Evolutionary conservation across 176 grass and related monocot genomes (phyloP).

Genomic region (Miscanthus lutarioriparius): DNA sequence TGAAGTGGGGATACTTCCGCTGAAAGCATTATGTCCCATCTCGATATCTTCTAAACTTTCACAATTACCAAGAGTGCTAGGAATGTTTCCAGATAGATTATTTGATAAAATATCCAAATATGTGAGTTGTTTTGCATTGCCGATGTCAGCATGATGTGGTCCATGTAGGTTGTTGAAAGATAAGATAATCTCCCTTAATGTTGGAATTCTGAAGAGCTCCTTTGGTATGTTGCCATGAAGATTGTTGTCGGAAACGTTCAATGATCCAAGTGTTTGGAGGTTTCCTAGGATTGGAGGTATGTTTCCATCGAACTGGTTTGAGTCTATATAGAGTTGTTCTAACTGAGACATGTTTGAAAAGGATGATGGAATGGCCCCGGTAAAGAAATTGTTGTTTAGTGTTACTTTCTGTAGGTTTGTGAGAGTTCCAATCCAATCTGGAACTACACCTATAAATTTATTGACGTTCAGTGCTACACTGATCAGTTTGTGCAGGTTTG

Average conservation of each 20-base stretch:
- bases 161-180: slow-evolving; percentile 15
- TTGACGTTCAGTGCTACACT: background rate
- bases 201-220: slow-evolving; percentile 26
- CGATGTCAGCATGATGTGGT: background rate
- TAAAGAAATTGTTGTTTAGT: background rate
- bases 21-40: background rate
- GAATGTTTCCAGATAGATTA: slow-evolving; percentile 16
- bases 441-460: background rate
- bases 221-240: slow-evolving; percentile 3
- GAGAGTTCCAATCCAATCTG: background rate
- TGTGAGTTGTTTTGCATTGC: slow-evolving; percentile 28
- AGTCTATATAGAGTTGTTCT: background rate
- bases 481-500: background rate
- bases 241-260: slow-evolving; percentile 18
- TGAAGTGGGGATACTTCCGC: background rate
- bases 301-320: background rate
- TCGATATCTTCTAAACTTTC: slow-evolving; percentile 23
- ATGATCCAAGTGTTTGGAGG: background rate
- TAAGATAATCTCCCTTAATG: slow-evolving; percentile 1
- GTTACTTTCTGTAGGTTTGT: background rate
- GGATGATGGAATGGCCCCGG: slow-evolving; percentile 22
- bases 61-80: slow-evolving; percentile 16
- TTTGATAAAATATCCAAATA: slow-evolving; percentile 32
- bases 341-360: slow-evolving; percentile 33
- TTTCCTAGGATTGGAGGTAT: slow-evolving; percentile 22